Evolutionary conservation across 768 basidiomycete genomes (phyloP).

Genomic region (Amanita rubescens): DNA sequence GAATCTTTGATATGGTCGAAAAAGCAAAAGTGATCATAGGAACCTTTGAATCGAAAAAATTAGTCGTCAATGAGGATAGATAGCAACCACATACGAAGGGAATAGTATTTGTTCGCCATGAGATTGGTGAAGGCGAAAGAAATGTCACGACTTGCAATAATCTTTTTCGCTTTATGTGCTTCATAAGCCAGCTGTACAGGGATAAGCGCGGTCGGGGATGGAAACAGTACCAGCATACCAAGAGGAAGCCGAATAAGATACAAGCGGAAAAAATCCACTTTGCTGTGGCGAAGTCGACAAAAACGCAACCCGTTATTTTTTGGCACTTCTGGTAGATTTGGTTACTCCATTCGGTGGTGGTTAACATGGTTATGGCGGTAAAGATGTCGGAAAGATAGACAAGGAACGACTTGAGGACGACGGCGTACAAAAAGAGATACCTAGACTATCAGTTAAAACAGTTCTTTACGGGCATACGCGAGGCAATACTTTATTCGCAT

Average conservation of each 20-base stretch:
- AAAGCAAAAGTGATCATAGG: constrained; percentile 97
- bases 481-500: constrained; percentile 79
- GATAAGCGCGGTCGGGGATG: constrained; percentile 5
- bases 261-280: constrained; percentile 98
- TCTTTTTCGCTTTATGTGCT: constrained; percentile 83
- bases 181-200: constrained; percentile 79
- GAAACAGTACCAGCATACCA: constrained; percentile 44
- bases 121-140: constrained; percentile 98
- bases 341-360: constrained; percentile 84
- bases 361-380: constrained; percentile 94
- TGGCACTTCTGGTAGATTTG: constrained; percentile 79
- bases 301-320: constrained; percentile 59
- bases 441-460: constrained; percentile 29
- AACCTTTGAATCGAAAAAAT: constrained; percentile 46
- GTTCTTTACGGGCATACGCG: neutral
- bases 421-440: constrained; percentile 89
- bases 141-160: constrained; percentile 93
- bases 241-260: constrained; percentile 95
- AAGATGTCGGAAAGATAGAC: constrained; percentile 98
- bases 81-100: constrained; percentile 56
- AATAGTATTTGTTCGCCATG: constrained; percentile 96
- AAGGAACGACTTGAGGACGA: constrained; percentile 91
- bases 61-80: constrained; percentile 7
- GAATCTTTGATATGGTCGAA: constrained; percentile 95
- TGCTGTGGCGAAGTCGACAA: constrained; percentile 81